A percentile compares a stretch with the other conserved stretches of the same genome.
phyloP scores from a whole-genome alignment of 805 yeast genomes.

The Candida alai region DNA sequence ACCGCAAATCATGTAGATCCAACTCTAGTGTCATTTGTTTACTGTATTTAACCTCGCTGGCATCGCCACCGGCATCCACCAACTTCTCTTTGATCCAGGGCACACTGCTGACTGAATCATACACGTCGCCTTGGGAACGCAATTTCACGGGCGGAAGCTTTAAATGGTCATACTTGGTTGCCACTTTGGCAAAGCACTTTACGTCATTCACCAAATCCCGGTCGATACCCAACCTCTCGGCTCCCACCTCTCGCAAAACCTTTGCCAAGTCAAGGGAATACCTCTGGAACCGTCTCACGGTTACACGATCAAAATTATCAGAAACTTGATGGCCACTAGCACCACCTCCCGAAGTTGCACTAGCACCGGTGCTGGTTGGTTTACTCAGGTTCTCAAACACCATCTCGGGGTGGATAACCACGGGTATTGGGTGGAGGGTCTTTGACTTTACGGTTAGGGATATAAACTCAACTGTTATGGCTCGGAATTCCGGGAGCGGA shows the following conservation, averaged over 20 bases:
- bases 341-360: too few species aligned
- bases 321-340: too few species aligned
- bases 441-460: conserved; percentile 29
- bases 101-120: conserved; percentile 11
- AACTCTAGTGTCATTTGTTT: conserved; percentile 21
- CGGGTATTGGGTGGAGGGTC: conserved; percentile 30
- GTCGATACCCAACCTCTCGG: conserved; percentile 23
- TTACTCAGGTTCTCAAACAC: conserved; percentile 32
- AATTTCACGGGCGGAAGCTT: conserved; percentile 17
- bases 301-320: conserved; percentile 32
- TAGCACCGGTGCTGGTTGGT: conserved; percentile 15
- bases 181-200: conserved; percentile 28
- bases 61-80: too few species aligned
- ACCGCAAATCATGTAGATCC: conserved; percentile 20
- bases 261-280: conserved; percentile 26
- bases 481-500: conserved; percentile 22
- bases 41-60: conserved; percentile 15
- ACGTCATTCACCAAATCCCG: conserved; percentile 25
- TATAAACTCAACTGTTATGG: conserved; percentile 27
- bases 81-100: conserved; percentile 18
- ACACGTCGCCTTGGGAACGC: conserved; percentile 6
- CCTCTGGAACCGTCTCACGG: conserved; percentile 28
- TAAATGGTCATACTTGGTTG: conserved; percentile 25
- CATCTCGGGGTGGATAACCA: conserved; percentile 33
- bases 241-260: conserved; percentile 20